Conservation (phyloP, 768 basidiomycete species). For the Leccinum obscurum region DNA sequence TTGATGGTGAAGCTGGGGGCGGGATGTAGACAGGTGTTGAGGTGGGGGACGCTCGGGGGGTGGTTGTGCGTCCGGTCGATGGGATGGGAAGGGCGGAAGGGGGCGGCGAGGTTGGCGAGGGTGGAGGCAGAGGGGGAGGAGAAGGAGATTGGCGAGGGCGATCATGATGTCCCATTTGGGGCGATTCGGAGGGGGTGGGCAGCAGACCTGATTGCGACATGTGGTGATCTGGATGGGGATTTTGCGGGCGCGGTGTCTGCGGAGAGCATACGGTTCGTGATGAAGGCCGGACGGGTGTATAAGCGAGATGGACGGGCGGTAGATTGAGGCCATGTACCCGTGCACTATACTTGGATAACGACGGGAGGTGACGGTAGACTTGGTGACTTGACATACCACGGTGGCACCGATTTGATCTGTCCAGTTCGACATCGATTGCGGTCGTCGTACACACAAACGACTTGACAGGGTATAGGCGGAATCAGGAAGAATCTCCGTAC, state of each 20-base stretch:
- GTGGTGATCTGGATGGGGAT: constrained; percentile 38
- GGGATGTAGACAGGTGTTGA: constrained; percentile 49
- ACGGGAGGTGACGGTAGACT: not conserved
- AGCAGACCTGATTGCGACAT: constrained; percentile 46
- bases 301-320: constrained; percentile 38
- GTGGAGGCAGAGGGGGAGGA: constrained; percentile 27
- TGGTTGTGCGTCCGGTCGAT: constrained; percentile 54
- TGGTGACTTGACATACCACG: not conserved
- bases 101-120: constrained; percentile 26
- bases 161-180: constrained; percentile 58
- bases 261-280: constrained; percentile 50
- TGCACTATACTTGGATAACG: not conserved
- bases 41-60: constrained; percentile 60
- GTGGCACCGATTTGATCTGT: not conserved
- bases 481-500: not conserved
- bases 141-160: constrained; percentile 34
- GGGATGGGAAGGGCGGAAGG: constrained; percentile 43
- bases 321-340: not conserved
- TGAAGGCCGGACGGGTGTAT: constrained; percentile 55
- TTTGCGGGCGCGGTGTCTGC: constrained; percentile 48
- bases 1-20: constrained; percentile 61
- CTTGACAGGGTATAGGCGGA: not conserved
- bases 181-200: constrained; percentile 54
- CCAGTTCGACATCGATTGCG: not conserved
- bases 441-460: not conserved